phyloP scores from a whole-genome alignment of 1,284 basidiomycete genomes.

The Caloboletus firmus region DNA sequence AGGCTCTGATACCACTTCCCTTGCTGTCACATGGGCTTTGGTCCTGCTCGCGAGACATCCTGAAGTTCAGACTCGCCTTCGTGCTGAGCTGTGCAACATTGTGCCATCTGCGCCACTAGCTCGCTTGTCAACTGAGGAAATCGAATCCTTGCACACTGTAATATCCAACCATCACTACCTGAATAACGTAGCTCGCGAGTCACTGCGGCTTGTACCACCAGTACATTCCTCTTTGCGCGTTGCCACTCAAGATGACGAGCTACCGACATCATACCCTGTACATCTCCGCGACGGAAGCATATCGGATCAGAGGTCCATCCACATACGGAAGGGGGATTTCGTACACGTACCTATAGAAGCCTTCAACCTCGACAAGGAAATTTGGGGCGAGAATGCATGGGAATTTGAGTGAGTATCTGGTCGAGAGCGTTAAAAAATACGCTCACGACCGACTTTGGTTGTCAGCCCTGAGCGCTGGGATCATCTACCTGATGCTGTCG shows the following conservation, averaged over 20 bases:
- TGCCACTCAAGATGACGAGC: constrained; percentile 69
- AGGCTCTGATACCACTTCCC: constrained; percentile 80
- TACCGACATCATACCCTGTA: constrained; percentile 71
- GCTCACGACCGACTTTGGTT: constrained; percentile 1
- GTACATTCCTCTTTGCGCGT: constrained; percentile 79
- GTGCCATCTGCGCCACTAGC: constrained; percentile 38
- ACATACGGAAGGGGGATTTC: constrained; percentile 64
- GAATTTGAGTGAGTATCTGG: constrained; percentile 60
- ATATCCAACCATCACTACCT: constrained; percentile 70
- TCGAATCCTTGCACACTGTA: constrained; percentile 53
- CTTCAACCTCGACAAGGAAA: constrained; percentile 68
- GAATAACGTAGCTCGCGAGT: constrained; percentile 75
- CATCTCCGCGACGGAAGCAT: constrained; percentile 51
- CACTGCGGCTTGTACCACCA: constrained; percentile 72
- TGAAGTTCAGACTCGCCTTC: constrained; percentile 61
- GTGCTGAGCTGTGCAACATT: constrained; percentile 55
- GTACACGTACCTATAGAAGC: constrained; percentile 77
- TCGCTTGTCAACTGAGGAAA: constrained; percentile 54
- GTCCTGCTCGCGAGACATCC: constrained; percentile 66
- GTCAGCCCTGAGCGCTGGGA: constrained; percentile 77
- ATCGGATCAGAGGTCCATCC: constrained; percentile 43
- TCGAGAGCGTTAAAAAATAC: not conserved
- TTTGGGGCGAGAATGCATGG: constrained; percentile 80
- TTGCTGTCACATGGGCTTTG: constrained; percentile 77
- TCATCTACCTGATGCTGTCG: constrained; percentile 62